Conservation (phyloP, 371 early-diverging fungal genomes). For the Apophysomyces sp. region DNA sequence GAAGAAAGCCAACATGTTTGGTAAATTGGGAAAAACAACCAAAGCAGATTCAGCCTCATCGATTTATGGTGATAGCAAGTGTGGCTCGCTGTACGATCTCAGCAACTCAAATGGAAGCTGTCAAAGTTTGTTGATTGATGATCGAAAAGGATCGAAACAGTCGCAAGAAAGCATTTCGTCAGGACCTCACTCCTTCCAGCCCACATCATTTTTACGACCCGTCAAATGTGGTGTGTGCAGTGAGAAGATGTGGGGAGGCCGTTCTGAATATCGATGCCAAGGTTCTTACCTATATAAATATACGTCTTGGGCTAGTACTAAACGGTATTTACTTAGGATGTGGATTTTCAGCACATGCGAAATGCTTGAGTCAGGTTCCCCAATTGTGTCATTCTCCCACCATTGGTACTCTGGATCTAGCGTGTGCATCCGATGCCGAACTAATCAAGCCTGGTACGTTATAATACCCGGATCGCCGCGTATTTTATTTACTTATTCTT, state of each 20-base stretch:
- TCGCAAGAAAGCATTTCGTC: slow-evolving; percentile 16
- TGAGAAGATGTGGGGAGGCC: slow-evolving; percentile 76
- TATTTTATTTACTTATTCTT: neutral
- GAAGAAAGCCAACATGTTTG: neutral
- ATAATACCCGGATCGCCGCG: neutral
- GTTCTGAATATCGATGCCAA: slow-evolving; percentile 66
- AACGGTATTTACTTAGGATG: slow-evolving; percentile 5
- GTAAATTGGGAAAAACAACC: slow-evolving; percentile 1
- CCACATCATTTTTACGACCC: slow-evolving; percentile 57
- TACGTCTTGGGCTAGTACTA: neutral
- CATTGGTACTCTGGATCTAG: slow-evolving; percentile 15
- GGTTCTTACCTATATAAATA: slow-evolving; percentile 3
- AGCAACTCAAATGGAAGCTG: slow-evolving; percentile 6
- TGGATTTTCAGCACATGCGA: slow-evolving; percentile 26
- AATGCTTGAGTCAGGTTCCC: slow-evolving; percentile 39
- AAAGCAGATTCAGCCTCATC: slow-evolving; percentile 2
- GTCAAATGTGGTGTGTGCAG: slow-evolving; percentile 71
- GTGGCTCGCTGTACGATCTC: neutral
- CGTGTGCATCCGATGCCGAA: slow-evolving; percentile 6
- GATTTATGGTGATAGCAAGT: neutral
- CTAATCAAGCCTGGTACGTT: neutral
- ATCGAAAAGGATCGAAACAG: slow-evolving; percentile 12
- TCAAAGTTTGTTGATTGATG: slow-evolving; percentile 7
- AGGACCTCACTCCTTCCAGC: slow-evolving; percentile 49
- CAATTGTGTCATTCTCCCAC: slow-evolving; percentile 28